Conservation (phyloP, 2,329 filamentous ascomycete species). For the Pleomassaria siparia region DNA sequence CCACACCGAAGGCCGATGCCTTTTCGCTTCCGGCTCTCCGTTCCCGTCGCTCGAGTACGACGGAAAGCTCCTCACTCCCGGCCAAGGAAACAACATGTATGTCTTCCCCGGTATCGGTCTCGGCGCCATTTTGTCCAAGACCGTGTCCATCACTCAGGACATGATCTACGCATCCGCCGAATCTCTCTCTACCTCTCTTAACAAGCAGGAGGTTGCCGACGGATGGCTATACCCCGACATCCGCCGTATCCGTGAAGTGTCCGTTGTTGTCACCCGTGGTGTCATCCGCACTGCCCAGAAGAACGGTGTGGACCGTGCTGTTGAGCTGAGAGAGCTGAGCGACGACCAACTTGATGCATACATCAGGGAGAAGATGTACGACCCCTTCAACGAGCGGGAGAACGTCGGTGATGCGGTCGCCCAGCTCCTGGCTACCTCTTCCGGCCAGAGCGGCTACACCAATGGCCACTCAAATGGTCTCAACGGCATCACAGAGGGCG, state of each 20-base stretch:
- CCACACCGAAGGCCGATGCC: slow-evolving; percentile 85
- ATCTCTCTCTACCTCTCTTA: slow-evolving; percentile 76
- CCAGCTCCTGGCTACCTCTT: slow-evolving; percentile 28
- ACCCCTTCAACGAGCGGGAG: slow-evolving; percentile 51
- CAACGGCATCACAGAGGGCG: slow-evolving; percentile 28
- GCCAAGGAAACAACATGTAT: slow-evolving; percentile 81
- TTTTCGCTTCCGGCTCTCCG: slow-evolving; percentile 94
- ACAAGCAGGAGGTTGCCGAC: slow-evolving; percentile 75
- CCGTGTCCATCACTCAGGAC: slow-evolving; percentile 81
- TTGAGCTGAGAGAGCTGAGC: slow-evolving; percentile 64
- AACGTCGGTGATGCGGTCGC: slow-evolving; percentile 44
- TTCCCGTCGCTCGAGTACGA: slow-evolving; percentile 67
- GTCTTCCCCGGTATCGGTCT: slow-evolving; percentile 96
- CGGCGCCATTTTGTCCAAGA: slow-evolving; percentile 87
- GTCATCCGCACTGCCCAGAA: slow-evolving; percentile 90
- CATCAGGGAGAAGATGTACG: slow-evolving; percentile 55
- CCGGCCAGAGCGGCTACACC: slow-evolving; percentile 21
- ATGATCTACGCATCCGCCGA: slow-evolving; percentile 97
- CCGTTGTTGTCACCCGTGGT: slow-evolving; percentile 80
- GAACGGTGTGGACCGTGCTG: slow-evolving; percentile 62
- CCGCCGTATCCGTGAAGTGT: slow-evolving; percentile 87
- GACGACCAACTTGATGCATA: slow-evolving; percentile 72
- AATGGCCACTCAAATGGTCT: slow-evolving; percentile 25
- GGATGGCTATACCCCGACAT: slow-evolving; percentile 91
- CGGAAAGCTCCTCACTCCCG: slow-evolving; percentile 51